A percentile compares a stretch with the other conserved stretches of the same genome.
phyloP scores from a whole-genome alignment of 257 asterid genomes.

The Nicotiana otophora region DNA sequence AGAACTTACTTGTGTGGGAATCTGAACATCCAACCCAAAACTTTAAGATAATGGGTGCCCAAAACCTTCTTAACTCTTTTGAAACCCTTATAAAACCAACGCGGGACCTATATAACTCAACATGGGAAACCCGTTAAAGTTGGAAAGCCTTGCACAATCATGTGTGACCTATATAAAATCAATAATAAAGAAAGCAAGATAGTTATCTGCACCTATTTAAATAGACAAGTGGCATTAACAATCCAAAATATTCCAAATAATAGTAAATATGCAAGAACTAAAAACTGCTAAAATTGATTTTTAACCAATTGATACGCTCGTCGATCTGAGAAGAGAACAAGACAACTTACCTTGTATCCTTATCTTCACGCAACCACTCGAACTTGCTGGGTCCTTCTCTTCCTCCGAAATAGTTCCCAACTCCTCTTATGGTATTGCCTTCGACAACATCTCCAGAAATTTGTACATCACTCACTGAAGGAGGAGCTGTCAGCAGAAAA shows the following conservation, averaged over 20 bases:
- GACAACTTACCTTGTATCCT: constrained; percentile 65
- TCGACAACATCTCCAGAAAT: constrained; percentile 78
- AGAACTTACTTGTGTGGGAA: background rate
- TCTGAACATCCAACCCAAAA: background rate
- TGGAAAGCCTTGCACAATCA: background rate
- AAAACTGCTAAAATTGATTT: background rate
- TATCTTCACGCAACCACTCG: constrained; percentile 85
- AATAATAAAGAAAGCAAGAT: background rate
- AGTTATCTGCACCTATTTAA: background rate
- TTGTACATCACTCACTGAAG: constrained; percentile 69
- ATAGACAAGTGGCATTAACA: background rate
- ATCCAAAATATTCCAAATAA: background rate
- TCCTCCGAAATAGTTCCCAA: constrained; percentile 92
- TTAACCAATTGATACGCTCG: constrained; percentile 19
- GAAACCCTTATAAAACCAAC: background rate
- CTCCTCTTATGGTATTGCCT: constrained; percentile 66
- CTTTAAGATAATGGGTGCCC: background rate
- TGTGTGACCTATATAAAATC: background rate
- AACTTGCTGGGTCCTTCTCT: constrained; percentile 97
- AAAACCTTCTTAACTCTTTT: background rate
- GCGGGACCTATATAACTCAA: background rate
- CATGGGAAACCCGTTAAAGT: background rate
- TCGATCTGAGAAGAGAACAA: background rate
- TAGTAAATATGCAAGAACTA: background rate
- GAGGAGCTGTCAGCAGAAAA: constrained; percentile 64